Conservation (phyloP, 2,329 filamentous ascomycete genomes). For the Cryphonectria carpinicola region DNA sequence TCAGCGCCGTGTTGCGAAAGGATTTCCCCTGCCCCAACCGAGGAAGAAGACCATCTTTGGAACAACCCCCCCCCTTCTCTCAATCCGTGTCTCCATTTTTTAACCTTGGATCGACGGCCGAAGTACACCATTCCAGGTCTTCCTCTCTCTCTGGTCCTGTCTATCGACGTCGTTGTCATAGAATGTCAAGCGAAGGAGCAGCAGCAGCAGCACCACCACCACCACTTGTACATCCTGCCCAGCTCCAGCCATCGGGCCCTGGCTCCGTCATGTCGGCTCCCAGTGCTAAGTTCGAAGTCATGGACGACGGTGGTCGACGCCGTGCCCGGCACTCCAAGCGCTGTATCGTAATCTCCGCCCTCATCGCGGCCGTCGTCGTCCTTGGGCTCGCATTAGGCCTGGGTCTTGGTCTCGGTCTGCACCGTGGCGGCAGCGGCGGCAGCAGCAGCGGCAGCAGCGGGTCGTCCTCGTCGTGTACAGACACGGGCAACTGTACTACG, state of each 20-base stretch:
- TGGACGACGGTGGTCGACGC: conserved; percentile 2
- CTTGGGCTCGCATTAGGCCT: conserved; percentile 58
- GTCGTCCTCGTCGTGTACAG: neutral
- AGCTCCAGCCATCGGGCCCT: conserved; percentile 4
- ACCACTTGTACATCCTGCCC: neutral
- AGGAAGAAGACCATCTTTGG: neutral
- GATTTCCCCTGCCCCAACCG: neutral
- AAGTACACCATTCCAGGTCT: neutral
- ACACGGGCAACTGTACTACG: conserved; percentile 30
- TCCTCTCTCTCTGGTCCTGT: neutral
- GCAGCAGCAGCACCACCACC: neutral
- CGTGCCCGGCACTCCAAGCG: conserved; percentile 2
- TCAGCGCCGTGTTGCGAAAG: neutral
- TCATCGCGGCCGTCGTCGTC: conserved; percentile 32
- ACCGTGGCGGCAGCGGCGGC: conserved; percentile 32
- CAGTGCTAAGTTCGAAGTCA: conserved; percentile 22
- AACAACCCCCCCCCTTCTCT: neutral
- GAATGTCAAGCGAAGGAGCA: neutral
- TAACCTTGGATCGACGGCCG: neutral
- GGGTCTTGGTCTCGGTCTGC: conserved; percentile 55
- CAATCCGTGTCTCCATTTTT: neutral
- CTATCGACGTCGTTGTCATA: neutral
- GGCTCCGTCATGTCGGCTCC: conserved; percentile 18
- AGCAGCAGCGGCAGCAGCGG: conserved; percentile 19
- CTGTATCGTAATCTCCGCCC: conserved; percentile 21